A percentile compares a stretch with the other conserved stretches of the same genome.
Evolutionary conservation across 2,329 filamentous ascomycete genomes (phyloP).

Genomic region (Sarocladiaceae sp.): DNA sequence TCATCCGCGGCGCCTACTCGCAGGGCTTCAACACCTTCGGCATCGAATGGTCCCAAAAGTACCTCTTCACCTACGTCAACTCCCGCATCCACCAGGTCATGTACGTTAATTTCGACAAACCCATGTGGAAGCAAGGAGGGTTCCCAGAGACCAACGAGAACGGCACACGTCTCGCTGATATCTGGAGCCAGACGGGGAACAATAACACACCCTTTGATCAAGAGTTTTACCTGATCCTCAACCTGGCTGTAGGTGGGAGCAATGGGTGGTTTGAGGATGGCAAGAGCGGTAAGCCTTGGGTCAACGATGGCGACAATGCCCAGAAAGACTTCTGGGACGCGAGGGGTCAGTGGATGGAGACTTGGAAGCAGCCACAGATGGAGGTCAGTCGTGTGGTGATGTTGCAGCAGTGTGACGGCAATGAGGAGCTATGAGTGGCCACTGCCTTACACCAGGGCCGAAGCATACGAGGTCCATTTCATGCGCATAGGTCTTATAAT

Average conservation of each 20-base stretch:
- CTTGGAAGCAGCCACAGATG: conserved; percentile 67
- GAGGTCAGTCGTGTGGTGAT: conserved; percentile 67
- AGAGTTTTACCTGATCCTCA: conserved; percentile 71
- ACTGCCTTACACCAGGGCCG: background rate
- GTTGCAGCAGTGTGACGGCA: conserved; percentile 64
- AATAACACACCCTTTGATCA: conserved; percentile 70
- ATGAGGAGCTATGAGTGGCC: conserved; percentile 42
- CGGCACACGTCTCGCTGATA: conserved; percentile 59
- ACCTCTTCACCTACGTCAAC: conserved; percentile 84
- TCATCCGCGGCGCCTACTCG: conserved; percentile 71
- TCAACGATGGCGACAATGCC: conserved; percentile 62
- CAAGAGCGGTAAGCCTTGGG: conserved; percentile 71
- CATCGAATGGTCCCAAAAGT: conserved; percentile 83
- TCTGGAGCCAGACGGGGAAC: conserved; percentile 59
- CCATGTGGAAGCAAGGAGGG: conserved; percentile 64
- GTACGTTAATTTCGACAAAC: conserved; percentile 68
- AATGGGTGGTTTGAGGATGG: conserved; percentile 84
- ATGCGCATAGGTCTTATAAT: conserved; percentile 4
- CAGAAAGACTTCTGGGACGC: conserved; percentile 74
- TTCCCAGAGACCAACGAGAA: conserved; percentile 63
- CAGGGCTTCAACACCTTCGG: conserved; percentile 71
- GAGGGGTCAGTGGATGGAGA: conserved; percentile 61
- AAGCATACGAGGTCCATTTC: background rate
- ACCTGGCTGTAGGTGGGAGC: conserved; percentile 70
- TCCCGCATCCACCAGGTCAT: conserved; percentile 74